Evolutionary conservation across 179 eudicot genomes (phyloP), one percentile per base, ranked within the genome.

Genomic region (Silene coronaria): DNA sequence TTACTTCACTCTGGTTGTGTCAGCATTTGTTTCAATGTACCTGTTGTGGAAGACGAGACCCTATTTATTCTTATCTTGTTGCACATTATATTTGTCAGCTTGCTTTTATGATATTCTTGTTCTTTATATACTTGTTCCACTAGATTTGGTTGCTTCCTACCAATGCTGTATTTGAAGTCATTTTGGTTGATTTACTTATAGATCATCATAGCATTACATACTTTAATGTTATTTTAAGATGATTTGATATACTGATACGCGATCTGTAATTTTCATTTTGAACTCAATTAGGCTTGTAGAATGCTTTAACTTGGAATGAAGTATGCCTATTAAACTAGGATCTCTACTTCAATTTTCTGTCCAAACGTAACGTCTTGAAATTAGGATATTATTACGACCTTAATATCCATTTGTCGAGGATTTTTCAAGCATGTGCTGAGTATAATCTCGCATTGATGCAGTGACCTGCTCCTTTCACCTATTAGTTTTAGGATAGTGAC

Each of bases 21-120:
- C 16, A 14, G 57, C 13, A 51, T 19, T 51, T 51, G 19, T 16
- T 12, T 51, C 57, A 6, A 17, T 51, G n/a, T 51, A 5, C 57
- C 57, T 51, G 57, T 17, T 51, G 57, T 51, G 19, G 19, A 51
- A 51, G 57, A 12, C 19, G 16, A 51, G 19, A 51, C 57, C 70
- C 67, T 69, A 58, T 63, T 46, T 75, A 28, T 75, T 42, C 64
- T 75, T 42, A 65, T 75, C 77, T 38, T 22, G 12, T 75, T 75
- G 63, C 48, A 75, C 48, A 64, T 46, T 64, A 58, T 57, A 6
- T 26, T 19, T 75, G 71, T 46, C 67, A 46, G 3, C 48, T 48
- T 63, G 26, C 59, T 65, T 24, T 28, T 28, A 75, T 68, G n/a
- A 13, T 16, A 26, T 78, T 28, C 70, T 24, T 67, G 55, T 42